phyloP scores from a whole-genome alignment of 2,329 filamentous ascomycete genomes.

The Phoma herbarum region DNA sequence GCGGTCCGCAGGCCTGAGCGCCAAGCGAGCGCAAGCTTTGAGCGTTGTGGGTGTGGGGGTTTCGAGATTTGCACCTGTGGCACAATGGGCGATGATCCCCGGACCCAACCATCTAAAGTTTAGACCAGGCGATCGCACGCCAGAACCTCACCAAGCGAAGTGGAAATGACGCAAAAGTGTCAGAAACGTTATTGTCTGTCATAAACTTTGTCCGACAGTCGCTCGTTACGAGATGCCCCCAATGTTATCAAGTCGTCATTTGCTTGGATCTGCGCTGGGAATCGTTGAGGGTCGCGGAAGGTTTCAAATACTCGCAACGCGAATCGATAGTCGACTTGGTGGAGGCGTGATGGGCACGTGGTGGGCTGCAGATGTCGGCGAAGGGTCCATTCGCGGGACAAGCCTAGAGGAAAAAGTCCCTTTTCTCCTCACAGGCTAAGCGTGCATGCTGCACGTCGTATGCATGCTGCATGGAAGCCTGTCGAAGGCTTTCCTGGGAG shows the following conservation, averaged over 20 bases:
- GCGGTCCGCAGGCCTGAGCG: neutral
- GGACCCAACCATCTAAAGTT: conserved; percentile 6
- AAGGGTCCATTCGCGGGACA: conserved; percentile 1
- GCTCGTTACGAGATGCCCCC: neutral
- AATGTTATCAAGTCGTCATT: neutral
- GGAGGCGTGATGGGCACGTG: conserved; percentile 1
- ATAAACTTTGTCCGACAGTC: neutral
- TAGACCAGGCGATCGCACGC: conserved; percentile 1
- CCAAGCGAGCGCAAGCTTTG: neutral
- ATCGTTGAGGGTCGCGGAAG: neutral
- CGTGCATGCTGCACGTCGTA: conserved; percentile 8
- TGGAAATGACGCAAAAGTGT: conserved; percentile 12
- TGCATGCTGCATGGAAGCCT: conserved; percentile 13
- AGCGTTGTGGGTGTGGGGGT: neutral
- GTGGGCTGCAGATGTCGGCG: conserved; percentile 6
- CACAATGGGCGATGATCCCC: conserved; percentile 1
- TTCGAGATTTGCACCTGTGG: conserved; percentile 3
- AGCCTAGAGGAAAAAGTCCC: neutral
- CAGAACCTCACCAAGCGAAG: neutral
- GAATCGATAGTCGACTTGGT: neutral
- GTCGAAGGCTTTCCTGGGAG: neutral
- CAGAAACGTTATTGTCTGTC: conserved; percentile 3
- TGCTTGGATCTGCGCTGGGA: neutral
- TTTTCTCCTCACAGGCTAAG: neutral
- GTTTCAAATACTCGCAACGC: conserved; percentile 1